phyloP scores from a whole-genome alignment of 2,329 filamentous ascomycete genomes.

The Sphaerulina vaccinii region DNA sequence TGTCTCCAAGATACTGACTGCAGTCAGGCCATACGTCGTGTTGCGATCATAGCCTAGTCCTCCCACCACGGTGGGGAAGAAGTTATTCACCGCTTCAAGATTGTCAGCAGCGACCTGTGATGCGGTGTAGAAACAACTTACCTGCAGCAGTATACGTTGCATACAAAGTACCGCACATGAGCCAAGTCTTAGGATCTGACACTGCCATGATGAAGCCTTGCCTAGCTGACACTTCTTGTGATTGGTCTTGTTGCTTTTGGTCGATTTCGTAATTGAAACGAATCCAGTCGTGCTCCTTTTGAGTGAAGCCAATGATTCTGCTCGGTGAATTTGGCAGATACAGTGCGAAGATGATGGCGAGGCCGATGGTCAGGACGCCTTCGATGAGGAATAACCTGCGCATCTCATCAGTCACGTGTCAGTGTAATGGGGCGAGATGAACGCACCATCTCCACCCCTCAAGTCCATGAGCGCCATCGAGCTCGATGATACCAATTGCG shows the following conservation, averaged over 20 bases:
- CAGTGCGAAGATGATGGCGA: constrained; percentile 23
- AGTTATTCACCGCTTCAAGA: constrained; percentile 29
- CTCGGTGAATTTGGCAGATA: constrained; percentile 27
- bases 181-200: constrained; percentile 28
- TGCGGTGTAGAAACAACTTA: background rate
- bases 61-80: constrained; percentile 40
- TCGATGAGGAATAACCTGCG: constrained; percentile 26
- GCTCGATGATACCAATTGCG: constrained; percentile 26
- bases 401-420: too few species aligned
- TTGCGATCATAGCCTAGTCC: constrained; percentile 39
- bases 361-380: constrained; percentile 27
- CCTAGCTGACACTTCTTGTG: constrained; percentile 21
- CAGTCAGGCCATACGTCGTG: constrained; percentile 21
- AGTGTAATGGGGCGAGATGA: too few species aligned
- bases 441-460: constrained; percentile 35
- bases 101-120: background rate
- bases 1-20: too few species aligned
- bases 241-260: constrained; percentile 24
- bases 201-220: constrained; percentile 28
- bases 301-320: constrained; percentile 19
- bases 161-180: constrained; percentile 24
- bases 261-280: constrained; percentile 26
- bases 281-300: constrained; percentile 23
- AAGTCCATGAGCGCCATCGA: constrained; percentile 35
- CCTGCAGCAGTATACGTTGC: constrained; percentile 14